These are phyloP conservation scores for Aureobasidium sp. DNA, from an alignment of 2,329 filamentous ascomycete genomes.

Conservation along the genomic window DNA sequence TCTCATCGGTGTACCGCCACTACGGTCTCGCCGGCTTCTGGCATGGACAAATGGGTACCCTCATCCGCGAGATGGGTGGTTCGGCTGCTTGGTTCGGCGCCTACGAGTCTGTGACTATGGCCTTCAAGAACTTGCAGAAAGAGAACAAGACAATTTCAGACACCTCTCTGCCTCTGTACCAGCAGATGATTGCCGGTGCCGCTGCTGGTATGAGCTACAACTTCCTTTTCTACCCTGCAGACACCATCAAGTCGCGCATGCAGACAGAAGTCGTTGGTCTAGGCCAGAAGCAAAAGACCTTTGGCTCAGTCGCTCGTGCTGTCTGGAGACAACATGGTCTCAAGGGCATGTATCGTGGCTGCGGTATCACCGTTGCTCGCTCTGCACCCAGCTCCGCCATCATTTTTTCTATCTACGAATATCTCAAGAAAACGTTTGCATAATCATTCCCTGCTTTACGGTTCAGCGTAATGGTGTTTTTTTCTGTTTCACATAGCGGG, in stretches of 20 bases:
- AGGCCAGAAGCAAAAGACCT: slow-evolving; percentile 50
- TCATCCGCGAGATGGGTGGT: slow-evolving; percentile 89
- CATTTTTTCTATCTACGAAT: slow-evolving; percentile 94
- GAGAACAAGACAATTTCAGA: slow-evolving; percentile 22
- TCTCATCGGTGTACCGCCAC: slow-evolving; percentile 70
- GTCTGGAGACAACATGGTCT: slow-evolving; percentile 80
- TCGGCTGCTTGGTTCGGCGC: slow-evolving; percentile 91
- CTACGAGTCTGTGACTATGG: slow-evolving; percentile 68
- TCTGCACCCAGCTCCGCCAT: slow-evolving; percentile 94
- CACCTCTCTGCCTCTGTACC: slow-evolving; percentile 62
- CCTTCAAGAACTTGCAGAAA: slow-evolving; percentile 50
- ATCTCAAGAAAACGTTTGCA: slow-evolving; percentile 60
- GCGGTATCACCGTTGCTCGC: slow-evolving; percentile 82
- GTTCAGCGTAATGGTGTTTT: not conserved
- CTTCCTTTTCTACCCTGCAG: slow-evolving; percentile 93
- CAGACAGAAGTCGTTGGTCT: slow-evolving; percentile 66
- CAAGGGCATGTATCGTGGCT: slow-evolving; percentile 82
- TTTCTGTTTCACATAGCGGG: too few relatives aligned
- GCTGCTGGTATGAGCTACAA: slow-evolving; percentile 91
- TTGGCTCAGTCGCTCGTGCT: slow-evolving; percentile 60
- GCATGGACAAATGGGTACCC: slow-evolving; percentile 87
- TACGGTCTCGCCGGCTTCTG: slow-evolving; percentile 84
- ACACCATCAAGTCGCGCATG: slow-evolving; percentile 96
- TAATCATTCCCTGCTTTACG: slow-evolving; percentile 16
- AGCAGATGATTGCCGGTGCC: slow-evolving; percentile 81